phyloP scores from a whole-genome alignment of 2,329 filamentous ascomycete genomes.

The Colletotrichum falcatum region DNA sequence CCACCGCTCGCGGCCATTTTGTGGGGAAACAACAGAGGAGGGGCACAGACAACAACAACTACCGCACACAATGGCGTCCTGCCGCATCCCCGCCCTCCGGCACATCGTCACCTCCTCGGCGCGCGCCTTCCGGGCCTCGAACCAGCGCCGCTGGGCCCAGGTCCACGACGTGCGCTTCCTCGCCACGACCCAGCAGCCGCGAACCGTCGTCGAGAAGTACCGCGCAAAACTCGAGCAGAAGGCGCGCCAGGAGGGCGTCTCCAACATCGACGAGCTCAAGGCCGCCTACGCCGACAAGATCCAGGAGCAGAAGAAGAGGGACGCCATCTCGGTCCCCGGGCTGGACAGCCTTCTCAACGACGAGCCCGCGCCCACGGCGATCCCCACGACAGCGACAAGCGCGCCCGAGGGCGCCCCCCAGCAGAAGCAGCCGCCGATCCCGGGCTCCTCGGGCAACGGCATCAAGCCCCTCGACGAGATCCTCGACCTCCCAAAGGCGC shows the following conservation, averaged over 20 bases:
- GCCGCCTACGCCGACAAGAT: constrained; percentile 90
- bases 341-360: constrained; percentile 45
- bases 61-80: constrained; percentile 59
- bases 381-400: constrained; percentile 25
- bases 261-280: constrained; percentile 80
- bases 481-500: constrained; percentile 84
- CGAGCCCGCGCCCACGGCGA: constrained; percentile 48
- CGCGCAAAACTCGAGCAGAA: constrained; percentile 85
- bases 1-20: background rate
- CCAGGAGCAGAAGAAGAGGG: constrained; percentile 74
- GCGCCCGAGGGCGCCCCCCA: background rate
- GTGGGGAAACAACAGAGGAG: background rate
- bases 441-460: constrained; percentile 45
- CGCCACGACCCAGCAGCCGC: constrained; percentile 78
- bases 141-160: constrained; percentile 88
- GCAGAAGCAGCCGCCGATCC: constrained; percentile 9
- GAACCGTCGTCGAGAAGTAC: constrained; percentile 85
- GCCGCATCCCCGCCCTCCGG: constrained; percentile 62
- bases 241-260: constrained; percentile 78
- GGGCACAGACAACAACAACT: background rate
- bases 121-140: constrained; percentile 49
- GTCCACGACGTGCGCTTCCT: constrained; percentile 94
- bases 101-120: constrained; percentile 54
- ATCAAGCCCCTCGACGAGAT: constrained; percentile 63
- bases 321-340: constrained; percentile 63